Evolutionary conservation across 2,329 filamentous ascomycete genomes (phyloP), one percentile per base, ranked within the genome.

Genomic region (Thelonectria olida): DNA sequence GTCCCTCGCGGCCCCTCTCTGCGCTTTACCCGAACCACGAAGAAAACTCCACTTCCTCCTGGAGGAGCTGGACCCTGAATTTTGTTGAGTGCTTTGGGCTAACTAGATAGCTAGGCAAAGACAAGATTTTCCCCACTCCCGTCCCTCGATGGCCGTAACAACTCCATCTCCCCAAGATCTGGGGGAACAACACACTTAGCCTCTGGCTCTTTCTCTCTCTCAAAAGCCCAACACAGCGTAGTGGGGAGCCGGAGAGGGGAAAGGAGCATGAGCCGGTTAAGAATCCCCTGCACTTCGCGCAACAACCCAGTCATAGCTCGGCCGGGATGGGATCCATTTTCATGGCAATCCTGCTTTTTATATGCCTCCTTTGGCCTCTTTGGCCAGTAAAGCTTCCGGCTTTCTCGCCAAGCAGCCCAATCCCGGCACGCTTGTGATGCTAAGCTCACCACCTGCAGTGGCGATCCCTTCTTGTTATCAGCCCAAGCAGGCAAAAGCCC

Each of bases 281-380:
- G 13, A 23, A 34, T 31, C n/a, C 9, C 28, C 13, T 27, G 31
- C 31, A 36, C 36, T 34, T 49, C 48, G n/a, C 41, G 39, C 41
- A 54, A 15, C 54, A 22, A 4, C n/a, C 41, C 31, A 31, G 42
- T 41, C 53, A 48, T 49, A 42, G 34, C 44, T 36, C 44, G 25
- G 44, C 34, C 45, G 10, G 7, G 4, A 13, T 44, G 13, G 38
- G 17, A 36, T 31, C 28, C 19, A 27, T 36, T 13, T 45, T 28
- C 52, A 47, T 36, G 9, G 8, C 42, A 61, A 61, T 56, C 58
- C 58, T 61, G 58, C 58, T 56, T 61, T 61, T 52, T 34, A 15
- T 17, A 7, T 39, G 22, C n/a, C 19, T 34, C 13, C 31, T 36
- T 36, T 34, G 42, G n/a, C 28, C 38, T 27, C 31, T 36, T 36